Conservation (phyloP, 768 basidiomycete species). For the Glaciozyma antarctica region DNA sequence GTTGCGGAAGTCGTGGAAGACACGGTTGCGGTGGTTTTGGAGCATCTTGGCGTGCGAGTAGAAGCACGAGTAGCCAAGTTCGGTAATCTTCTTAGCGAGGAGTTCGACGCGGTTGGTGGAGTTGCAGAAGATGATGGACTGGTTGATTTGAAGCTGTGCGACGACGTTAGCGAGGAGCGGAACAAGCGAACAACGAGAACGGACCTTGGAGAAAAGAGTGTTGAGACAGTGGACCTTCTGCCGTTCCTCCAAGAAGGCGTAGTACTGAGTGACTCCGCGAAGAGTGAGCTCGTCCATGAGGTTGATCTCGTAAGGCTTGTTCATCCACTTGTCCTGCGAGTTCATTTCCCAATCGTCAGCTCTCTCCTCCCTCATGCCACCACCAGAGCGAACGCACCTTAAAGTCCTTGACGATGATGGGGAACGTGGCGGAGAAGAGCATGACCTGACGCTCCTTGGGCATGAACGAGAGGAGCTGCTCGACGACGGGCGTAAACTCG, state of each 20-base stretch:
- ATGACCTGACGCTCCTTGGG: slow-evolving; percentile 86
- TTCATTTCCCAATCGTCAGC: slow-evolving; percentile 12
- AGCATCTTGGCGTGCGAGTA: slow-evolving; percentile 99
- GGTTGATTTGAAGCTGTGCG: slow-evolving; percentile 93
- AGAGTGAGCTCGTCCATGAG: slow-evolving; percentile 99
- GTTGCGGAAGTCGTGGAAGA: slow-evolving; percentile 99
- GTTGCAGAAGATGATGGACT: slow-evolving; percentile 99
- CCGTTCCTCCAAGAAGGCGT: slow-evolving; percentile 96
- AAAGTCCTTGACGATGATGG: slow-evolving; percentile 98
- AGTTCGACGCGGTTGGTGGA: slow-evolving; percentile 99
- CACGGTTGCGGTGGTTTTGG: slow-evolving; percentile 94
- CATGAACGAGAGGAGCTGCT: slow-evolving; percentile 78
- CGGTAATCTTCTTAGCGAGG: slow-evolving; percentile 97
- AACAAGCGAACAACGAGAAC: slow-evolving; percentile 10
- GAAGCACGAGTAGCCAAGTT: slow-evolving; percentile 99
- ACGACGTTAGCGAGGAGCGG: slow-evolving; percentile 48
- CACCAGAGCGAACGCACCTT: slow-evolving; percentile 52
- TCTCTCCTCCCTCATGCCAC: not conserved
- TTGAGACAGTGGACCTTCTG: slow-evolving; percentile 99
- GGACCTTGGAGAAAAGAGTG: slow-evolving; percentile 94
- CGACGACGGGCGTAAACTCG: slow-evolving; percentile 97
- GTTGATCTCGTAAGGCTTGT: slow-evolving; percentile 90
- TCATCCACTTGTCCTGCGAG: slow-evolving; percentile 86
- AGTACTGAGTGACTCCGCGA: slow-evolving; percentile 97
- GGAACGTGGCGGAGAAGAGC: slow-evolving; percentile 99